Base-by-base conservation (phyloP, 2,329 filamentous ascomycete genomes). In the Phoma herbarum region DNA sequence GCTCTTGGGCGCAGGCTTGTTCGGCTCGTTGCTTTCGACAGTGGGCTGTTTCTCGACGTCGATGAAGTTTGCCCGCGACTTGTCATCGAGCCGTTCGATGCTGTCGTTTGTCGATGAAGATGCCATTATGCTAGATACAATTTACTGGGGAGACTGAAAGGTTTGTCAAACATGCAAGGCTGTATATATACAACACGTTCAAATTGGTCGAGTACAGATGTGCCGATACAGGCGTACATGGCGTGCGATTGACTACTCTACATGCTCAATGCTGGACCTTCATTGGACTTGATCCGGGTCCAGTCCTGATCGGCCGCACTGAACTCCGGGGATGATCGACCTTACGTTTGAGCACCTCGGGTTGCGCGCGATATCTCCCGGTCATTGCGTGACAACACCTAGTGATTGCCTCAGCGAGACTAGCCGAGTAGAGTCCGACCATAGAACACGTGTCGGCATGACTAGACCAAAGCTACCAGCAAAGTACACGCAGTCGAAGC, bases 41-140 rank as follows among this genome's bases (percentile, higher is more conserved):
- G 62, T 64, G 12, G 41, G 26, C 22, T 69, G 66, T 44, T 61
- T 66, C 25, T 69, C 65, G 12, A 66, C 47, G 49, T 67, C 65
- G 23, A 33, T 52, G 18, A 49, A 57, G 3, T 12, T 39, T 22
- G 51, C 20, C 6, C 43, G 57, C 10, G 31, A 43, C 18, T 65
- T 67, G 12, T 35, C 45, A 23, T 61, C 64, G 18, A 50, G 42
- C 12, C 42, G 50, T 23, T 52, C 47, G 28, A 57, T 52, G 23
- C 54, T 48, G 23, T 60, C 59, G n/a, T 16, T 56, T 29, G 43
- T 55, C 2, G 42, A 57, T 1, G 48, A 28, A 25, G 59, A 28
- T 8, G 58, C 18, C 61, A 63, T 63, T 22, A 7, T 60, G 29
- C n/a, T 18, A 4, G 23, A 14, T 29, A 8, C 20, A 20, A 49